A percentile compares a stretch with the other conserved stretches of the same genome.
Conservation (phyloP, 192 early-diverging fungal species). For the Geosiphon pyriformis region DNA sequence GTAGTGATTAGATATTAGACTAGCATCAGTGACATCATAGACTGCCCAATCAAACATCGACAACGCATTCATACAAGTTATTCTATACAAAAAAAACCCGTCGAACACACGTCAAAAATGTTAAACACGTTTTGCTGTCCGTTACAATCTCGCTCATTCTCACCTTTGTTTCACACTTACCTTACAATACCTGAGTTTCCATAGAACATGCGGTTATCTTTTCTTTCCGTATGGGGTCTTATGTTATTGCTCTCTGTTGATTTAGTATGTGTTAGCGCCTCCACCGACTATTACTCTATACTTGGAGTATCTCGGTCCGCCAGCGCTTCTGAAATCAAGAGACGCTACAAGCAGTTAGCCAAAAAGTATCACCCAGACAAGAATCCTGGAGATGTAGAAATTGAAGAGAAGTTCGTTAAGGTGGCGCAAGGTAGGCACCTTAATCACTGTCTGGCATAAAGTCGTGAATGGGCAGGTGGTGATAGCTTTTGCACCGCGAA, state of each 20-base stretch:
- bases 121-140: background rate
- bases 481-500: background rate
- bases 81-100: background rate
- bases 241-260: slow-evolving; percentile 15
- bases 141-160: background rate
- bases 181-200: background rate
- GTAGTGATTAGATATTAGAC: too few relatives aligned
- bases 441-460: too few relatives aligned
- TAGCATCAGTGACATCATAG: background rate
- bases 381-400: slow-evolving; percentile 78
- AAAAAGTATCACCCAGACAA: slow-evolving; percentile 87
- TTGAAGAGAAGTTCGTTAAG: slow-evolving; percentile 86
- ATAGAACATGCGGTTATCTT: slow-evolving; percentile 14
- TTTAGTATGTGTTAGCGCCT: slow-evolving; percentile 12
- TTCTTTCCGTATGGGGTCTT: slow-evolving; percentile 15
- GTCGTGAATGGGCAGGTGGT: too few relatives aligned
- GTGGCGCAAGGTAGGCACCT: slow-evolving; percentile 69
- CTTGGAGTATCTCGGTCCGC: slow-evolving; percentile 80
- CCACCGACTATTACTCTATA: slow-evolving; percentile 79
- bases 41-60: background rate
- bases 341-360: slow-evolving; percentile 86
- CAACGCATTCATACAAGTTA: background rate
- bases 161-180: background rate
- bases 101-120: background rate
- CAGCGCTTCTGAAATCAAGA: slow-evolving; percentile 82